Base-by-base conservation (phyloP, 352 stramenopile species). In the Globisporangium takayamanum region DNA sequence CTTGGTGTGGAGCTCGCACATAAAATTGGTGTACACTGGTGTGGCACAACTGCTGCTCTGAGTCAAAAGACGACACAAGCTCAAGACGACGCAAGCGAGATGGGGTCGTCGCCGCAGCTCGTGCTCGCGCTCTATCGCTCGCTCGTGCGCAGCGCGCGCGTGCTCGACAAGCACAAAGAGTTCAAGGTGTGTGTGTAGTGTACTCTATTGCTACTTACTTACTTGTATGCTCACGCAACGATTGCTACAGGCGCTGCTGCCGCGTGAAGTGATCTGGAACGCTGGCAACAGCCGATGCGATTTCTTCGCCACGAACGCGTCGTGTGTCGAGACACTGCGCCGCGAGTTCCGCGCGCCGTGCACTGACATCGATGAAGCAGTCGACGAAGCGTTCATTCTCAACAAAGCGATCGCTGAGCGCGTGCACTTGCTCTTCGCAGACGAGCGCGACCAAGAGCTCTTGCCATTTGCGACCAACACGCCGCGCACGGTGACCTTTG, bases 51-150 rank as follows among this genome's bases (percentile, higher is more conserved):
- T 39, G 33, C 33, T 39, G 33, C 33, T 39, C 33, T 39, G 33
- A 39, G 33, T 39, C 33, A 39, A 39, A 12, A 5, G 33, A 39
- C 33, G 33, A 39, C 33, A 12, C 33, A 39, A 39, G 28, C 28
- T 33, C 3, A 20, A 45, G 6, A 39, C 33, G n/a, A 26, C 22
- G 33, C 20, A 30, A 55, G 36, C 25, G 4, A 4, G 3, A 83
- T 84, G 70, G 63, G 64, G 16, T 49, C 44, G 12, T 85, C 77
- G 2, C 63, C 57, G 6, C 80, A 75, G 67, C 64, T 92, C 39
- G 77, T 80, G 37, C 57, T 87, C 53, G 73, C 76, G 69, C 72
- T 92, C 56, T 89, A 89, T 50, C 77, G 79, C 49, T 87, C 78
- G 55, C 75, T 89, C 28, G 56, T 87, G 49, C 81, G 76, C 53